phyloP scores from a whole-genome alignment of 768 basidiomycete species.

The Suillus brevipes region DNA sequence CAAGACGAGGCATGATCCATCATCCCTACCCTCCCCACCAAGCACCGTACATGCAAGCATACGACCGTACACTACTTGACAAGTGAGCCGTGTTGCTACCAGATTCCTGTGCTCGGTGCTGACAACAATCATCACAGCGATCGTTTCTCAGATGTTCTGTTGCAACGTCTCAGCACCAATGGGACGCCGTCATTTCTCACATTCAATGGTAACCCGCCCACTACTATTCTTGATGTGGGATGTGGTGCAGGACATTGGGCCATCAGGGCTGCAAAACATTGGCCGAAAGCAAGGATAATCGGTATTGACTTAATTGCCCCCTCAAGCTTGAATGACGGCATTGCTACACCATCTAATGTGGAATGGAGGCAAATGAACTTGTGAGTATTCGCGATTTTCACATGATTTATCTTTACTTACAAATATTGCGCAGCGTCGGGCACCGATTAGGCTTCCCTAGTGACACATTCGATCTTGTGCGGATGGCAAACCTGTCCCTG shows the following conservation, averaged over 20 bases:
- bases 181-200: slow-evolving; percentile 63
- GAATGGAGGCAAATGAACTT: slow-evolving; percentile 65
- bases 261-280: slow-evolving; percentile 56
- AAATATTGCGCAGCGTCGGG: slow-evolving; percentile 42
- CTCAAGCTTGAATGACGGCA: slow-evolving; percentile 34
- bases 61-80: slow-evolving; percentile 55
- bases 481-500: slow-evolving; percentile 68
- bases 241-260: slow-evolving; percentile 77
- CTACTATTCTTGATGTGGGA: slow-evolving; percentile 68
- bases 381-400: slow-evolving; percentile 41
- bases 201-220: slow-evolving; percentile 48
- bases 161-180: slow-evolving; percentile 54
- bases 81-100: slow-evolving; percentile 44
- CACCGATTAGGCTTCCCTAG: slow-evolving; percentile 61
- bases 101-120: slow-evolving; percentile 7
- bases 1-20: slow-evolving; percentile 41
- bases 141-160: slow-evolving; percentile 50
- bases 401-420: slow-evolving; percentile 14
- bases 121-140: slow-evolving; percentile 47
- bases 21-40: slow-evolving; percentile 52
- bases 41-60: slow-evolving; percentile 68
- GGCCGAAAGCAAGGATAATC: slow-evolving; percentile 59
- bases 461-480: slow-evolving; percentile 67
- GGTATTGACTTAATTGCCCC: slow-evolving; percentile 64
- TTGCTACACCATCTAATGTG: slow-evolving; percentile 38